Base-by-base conservation (phyloP, 2,329 filamentous ascomycete genomes). In the Didymellaceae sp. region DNA sequence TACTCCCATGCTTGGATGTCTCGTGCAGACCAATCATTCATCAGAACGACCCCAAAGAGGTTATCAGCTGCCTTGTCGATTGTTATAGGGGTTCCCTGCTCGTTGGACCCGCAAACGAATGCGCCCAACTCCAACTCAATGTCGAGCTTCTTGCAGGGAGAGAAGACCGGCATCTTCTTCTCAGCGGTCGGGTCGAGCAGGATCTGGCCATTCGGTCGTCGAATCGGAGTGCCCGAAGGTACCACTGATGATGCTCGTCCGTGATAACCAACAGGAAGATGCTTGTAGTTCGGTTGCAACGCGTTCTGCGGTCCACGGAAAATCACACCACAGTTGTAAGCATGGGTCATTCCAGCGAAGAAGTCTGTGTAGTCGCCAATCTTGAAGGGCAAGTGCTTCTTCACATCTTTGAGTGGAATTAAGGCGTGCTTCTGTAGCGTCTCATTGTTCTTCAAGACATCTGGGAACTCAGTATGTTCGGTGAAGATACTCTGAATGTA, bases 341-440 rank as follows among this genome's bases (percentile, higher is more conserved):
- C 90, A 74, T 94, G 90, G 68, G 92, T 87, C 57, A 87, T 76
- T 11, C 90, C 90, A 8, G 87, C 89, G 67, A 90, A 94, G 76
- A 94, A 94, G 72, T 94, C 90, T 1, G 89, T 90, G 71, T 93
- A 94, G 70, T 93, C 89, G 20, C 88, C 87, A 61, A 93, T 90
- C 45, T 80, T 78, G 83, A 94, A 86, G 2, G 90, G 90, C 6
- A 93, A 66, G 64, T 92, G 87, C 66, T 82, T 86, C 55, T 78
- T 82, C 39, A 86, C 82, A 16, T 84, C 75, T 4, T 78, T 76
- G 38, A 85, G 79, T 0, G 80, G 82, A 3, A 91, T 54, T 10
- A 93, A 71, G 0, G 80, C 83, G 44, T 79, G 75, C 48, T 82
- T 75, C 51, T 84, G 82, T 14, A 89, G 74, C 0, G 72, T 62